Base-by-base conservation (phyloP, 495 filamentous ascomycete species). In the Aeminium ludgeri region DNA sequence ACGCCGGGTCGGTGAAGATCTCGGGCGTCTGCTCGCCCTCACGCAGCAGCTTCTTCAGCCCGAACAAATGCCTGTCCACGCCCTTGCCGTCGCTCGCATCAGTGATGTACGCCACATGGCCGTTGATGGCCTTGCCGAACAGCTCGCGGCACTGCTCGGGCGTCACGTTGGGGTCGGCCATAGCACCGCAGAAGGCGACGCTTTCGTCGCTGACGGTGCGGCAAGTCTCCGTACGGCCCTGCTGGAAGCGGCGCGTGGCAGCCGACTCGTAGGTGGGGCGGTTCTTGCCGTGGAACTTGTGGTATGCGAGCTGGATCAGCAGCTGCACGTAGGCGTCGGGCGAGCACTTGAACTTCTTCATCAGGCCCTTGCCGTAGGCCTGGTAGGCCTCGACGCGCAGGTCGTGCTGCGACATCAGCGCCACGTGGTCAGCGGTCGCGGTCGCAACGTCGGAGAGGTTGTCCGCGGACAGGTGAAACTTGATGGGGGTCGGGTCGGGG, bases 331-430 rank as follows among this genome's bases (percentile, higher is more conserved):
- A 99, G 16, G 89, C 91, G 52, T 99, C 91, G 25, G 91, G 91
- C 40, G 82, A 91, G 76, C 81, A 93, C 65, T 83, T 86, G 77
- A 99, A 95, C 61, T 92, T 91, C 78, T 99, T 99, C 70, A 99
- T 96, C 36, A 99, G 65, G 32, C 84, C 85, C 68, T 96, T 99
- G 58, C 91, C 91, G 61, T 99, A 99, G 54, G 80, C 89, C 57
- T 93, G 86, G 70, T 85, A 99, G 20, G 81, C 77, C 58, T 95
- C 86, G 12, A 99, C 87, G 13, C 78, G 71, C 32, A 99, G 75
- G 60, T 99, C 83, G 62, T 99, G 91, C 49, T 78, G 64, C 30
- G 68, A 75, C 45, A 96, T 93, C 45, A 86, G 73, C 44, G 72
- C 64, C 44, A 66, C 65, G 63, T 94, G 91, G 65, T 89, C 77